Percentiles rank a stretch among this genome's conserved stretches.
Evolutionary conservation across 345 rosid genomes (phyloP).

Genomic region (Rhodomyrtus tomentosa): DNA sequence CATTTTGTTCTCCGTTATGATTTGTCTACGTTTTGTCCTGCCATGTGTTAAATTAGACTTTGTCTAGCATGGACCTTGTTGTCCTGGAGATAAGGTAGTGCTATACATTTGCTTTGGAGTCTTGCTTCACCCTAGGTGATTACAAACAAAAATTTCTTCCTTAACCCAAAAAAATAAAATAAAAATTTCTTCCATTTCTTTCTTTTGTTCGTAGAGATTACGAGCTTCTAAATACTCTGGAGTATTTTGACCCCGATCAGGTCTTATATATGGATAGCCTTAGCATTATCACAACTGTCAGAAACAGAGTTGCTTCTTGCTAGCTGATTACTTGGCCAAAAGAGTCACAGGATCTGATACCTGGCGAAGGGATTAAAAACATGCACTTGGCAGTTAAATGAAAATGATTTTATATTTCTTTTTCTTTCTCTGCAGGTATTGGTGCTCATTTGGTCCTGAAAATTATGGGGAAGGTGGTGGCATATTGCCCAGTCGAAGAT

Average conservation of each 20-base stretch:
- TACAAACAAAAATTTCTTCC: background rate
- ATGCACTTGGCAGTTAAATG: background rate
- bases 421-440: slow-evolving; percentile 38
- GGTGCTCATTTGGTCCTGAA: slow-evolving; percentile 98
- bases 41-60: background rate
- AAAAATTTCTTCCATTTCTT: background rate
- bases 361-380: background rate
- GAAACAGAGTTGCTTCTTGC: background rate
- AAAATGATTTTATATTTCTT: background rate
- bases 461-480: slow-evolving; percentile 95
- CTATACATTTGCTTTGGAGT: background rate
- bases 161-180: too few species aligned
- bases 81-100: background rate
- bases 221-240: background rate
- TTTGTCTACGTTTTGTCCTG: background rate
- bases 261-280: background rate
- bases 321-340: background rate
- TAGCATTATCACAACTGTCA: background rate
- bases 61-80: background rate
- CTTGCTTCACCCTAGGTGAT: background rate
- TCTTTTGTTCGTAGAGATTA: background rate
- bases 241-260: background rate
- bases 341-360: background rate
- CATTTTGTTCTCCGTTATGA: background rate
- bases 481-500: slow-evolving; percentile 75